A percentile compares a stretch with the other conserved stretches of the same genome.
phyloP scores from a whole-genome alignment of 2,329 filamentous ascomycete species.

The Massarina eburnea region DNA sequence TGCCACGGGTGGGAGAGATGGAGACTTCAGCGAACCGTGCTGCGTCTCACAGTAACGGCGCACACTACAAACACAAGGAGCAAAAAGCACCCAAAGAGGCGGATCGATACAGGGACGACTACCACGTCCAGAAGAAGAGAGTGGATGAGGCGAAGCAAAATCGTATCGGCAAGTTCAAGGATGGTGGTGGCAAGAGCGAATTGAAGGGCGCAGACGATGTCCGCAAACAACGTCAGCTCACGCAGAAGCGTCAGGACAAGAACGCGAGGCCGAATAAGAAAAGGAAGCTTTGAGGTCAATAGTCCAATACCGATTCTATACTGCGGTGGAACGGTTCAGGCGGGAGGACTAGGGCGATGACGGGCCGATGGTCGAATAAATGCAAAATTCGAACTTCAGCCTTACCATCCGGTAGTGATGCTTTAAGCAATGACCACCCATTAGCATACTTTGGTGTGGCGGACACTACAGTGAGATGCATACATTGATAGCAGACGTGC shows the following conservation, averaged over 20 bases:
- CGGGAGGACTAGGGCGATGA: not conserved
- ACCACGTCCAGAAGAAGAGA: conserved; percentile 85
- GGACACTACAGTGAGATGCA: conserved; percentile 2
- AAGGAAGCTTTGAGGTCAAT: conserved; percentile 43
- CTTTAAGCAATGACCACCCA: not conserved
- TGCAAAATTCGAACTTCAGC: not conserved
- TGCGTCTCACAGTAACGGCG: conserved; percentile 40
- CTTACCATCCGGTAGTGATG: not conserved
- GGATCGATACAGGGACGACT: conserved; percentile 91
- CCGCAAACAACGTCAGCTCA: conserved; percentile 74
- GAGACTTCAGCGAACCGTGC: conserved; percentile 53
- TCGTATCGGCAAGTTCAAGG: conserved; percentile 71
- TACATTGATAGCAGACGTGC: not conserved
- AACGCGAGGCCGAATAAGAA: conserved; percentile 79
- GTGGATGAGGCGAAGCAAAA: conserved; percentile 86
- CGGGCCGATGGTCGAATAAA: not conserved
- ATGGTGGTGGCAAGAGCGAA: conserved; percentile 73
- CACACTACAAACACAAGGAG: conserved; percentile 80
- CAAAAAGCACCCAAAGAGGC: conserved; percentile 89
- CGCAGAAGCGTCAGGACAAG: conserved; percentile 79
- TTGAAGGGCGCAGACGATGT: conserved; percentile 83
- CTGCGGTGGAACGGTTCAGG: not conserved
- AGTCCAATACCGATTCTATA: conserved; percentile 8
- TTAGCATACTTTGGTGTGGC: not conserved
- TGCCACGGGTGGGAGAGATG: conserved; percentile 80